A percentile compares a stretch with the other conserved stretches of the same genome.
Conservation (phyloP, 805 yeast genomes). For the Metschnikowia continentalis region DNA sequence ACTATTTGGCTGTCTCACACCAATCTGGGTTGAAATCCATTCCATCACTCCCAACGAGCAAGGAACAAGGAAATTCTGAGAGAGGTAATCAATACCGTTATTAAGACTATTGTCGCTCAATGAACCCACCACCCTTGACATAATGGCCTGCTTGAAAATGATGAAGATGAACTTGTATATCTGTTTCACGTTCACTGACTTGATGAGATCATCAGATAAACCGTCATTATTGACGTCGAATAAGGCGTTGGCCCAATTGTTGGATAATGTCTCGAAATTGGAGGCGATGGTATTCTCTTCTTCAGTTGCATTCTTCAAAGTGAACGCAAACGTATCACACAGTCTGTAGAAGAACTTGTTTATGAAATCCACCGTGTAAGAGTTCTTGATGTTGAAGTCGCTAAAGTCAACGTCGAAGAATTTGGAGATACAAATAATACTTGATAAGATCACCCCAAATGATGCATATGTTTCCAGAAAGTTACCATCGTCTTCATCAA, state of each 20-base stretch:
- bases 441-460: conserved; percentile 55
- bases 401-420: conserved; percentile 26
- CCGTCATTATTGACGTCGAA: conserved; percentile 68
- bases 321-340: conserved; percentile 27
- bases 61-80: conserved; percentile 70
- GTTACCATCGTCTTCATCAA: conserved; percentile 53
- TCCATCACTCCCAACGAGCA: conserved; percentile 40
- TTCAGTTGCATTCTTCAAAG: conserved; percentile 14
- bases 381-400: conserved; percentile 21
- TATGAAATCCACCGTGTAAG: conserved; percentile 32
- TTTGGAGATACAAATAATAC: conserved; percentile 24
- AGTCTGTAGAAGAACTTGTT: conserved; percentile 31
- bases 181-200: conserved; percentile 61
- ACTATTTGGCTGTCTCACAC: conserved; percentile 10
- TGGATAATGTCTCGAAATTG: conserved; percentile 35
- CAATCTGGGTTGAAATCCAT: conserved; percentile 24
- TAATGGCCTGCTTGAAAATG: conserved; percentile 67
- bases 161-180: conserved; percentile 66
- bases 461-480: conserved; percentile 66
- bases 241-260: conserved; percentile 76
- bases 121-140: conserved; percentile 52
- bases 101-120: conserved; percentile 57
- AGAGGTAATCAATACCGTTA: conserved; percentile 82
- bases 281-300: conserved; percentile 28
- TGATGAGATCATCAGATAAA: conserved; percentile 76